Conservation (phyloP, 208 protist genomes). For the Crithidia thermophila region DNA sequence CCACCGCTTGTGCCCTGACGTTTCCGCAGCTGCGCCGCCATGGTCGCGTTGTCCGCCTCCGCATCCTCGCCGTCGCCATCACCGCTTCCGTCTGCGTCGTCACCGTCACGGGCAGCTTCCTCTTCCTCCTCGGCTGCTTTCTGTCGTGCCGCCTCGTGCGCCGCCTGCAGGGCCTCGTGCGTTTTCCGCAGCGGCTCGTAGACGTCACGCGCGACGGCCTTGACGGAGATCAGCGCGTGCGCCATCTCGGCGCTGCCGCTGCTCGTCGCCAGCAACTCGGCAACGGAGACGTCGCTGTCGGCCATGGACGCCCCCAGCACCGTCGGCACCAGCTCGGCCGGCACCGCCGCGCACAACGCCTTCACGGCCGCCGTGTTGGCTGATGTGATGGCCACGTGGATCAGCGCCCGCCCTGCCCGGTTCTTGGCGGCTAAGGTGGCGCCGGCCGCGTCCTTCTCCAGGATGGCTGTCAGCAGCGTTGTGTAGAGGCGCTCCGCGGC, state of each 20-base stretch:
- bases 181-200: conserved; percentile 5
- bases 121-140: conserved; percentile 13
- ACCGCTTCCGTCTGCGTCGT: neutral
- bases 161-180: conserved; percentile 6
- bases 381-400: conserved; percentile 43
- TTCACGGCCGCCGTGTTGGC: conserved; percentile 40
- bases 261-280: conserved; percentile 6
- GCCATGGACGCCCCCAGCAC: conserved; percentile 1
- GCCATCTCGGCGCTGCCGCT: conserved; percentile 1
- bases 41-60: too few relatives aligned
- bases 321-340: conserved; percentile 15
- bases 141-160: conserved; percentile 6
- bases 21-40: too few relatives aligned
- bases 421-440: conserved; percentile 10
- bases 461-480: conserved; percentile 8
- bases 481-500: neutral
- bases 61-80: neutral
- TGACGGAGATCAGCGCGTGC: conserved; percentile 4
- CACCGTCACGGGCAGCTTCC: conserved; percentile 1
- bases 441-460: conserved; percentile 3
- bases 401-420: conserved; percentile 32
- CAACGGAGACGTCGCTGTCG: neutral
- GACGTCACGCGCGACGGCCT: neutral
- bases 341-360: conserved; percentile 23
- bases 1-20: conserved; percentile 2